Percentiles rank a stretch among this genome's conserved stretches.
These are phyloP conservation scores for Cystobasidium ongulense DNA, from an alignment of 768 basidiomycete genomes.

Conservation along the genomic window DNA sequence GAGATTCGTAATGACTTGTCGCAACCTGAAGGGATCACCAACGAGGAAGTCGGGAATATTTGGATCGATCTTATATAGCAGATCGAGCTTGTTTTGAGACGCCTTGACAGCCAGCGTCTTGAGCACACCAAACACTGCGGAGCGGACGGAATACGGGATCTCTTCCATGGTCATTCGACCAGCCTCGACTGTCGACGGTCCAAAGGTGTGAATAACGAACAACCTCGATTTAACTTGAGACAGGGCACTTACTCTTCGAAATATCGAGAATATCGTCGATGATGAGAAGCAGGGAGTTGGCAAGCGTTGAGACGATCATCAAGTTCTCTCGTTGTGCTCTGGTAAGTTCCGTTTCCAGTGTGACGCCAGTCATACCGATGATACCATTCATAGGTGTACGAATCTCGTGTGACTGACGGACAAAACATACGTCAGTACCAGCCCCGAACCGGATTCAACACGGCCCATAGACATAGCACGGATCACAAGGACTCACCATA, in stretches of 20 bases:
- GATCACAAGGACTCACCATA: constrained; percentile 52
- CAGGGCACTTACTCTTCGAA: constrained; percentile 73
- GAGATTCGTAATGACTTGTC: constrained; percentile 79
- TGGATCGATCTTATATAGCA: constrained; percentile 91
- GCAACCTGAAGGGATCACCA: constrained; percentile 82
- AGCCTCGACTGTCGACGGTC: constrained; percentile 66
- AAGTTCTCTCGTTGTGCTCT: constrained; percentile 90
- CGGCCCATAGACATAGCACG: not conserved
- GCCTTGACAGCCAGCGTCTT: constrained; percentile 97
- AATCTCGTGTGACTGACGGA: constrained; percentile 60
- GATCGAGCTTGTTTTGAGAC: constrained; percentile 88
- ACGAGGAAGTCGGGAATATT: constrained; percentile 94
- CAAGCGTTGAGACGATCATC: constrained; percentile 87
- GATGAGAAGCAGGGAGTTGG: constrained; percentile 82
- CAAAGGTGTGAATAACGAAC: constrained; percentile 32
- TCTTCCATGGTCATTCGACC: constrained; percentile 99
- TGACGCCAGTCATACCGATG: constrained; percentile 94
- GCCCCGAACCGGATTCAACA: not conserved
- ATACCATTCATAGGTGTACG: constrained; percentile 99
- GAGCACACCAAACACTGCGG: constrained; percentile 91
- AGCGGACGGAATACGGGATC: constrained; percentile 94
- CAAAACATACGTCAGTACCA: not conserved
- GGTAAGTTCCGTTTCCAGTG: constrained; percentile 90
- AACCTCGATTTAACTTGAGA: too few relatives aligned
- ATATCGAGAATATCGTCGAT: constrained; percentile 99